Evolutionary conservation across 345 rosid species (phyloP), one percentile per base, ranked within the genome.

Genomic region (Salix viminalis): DNA sequence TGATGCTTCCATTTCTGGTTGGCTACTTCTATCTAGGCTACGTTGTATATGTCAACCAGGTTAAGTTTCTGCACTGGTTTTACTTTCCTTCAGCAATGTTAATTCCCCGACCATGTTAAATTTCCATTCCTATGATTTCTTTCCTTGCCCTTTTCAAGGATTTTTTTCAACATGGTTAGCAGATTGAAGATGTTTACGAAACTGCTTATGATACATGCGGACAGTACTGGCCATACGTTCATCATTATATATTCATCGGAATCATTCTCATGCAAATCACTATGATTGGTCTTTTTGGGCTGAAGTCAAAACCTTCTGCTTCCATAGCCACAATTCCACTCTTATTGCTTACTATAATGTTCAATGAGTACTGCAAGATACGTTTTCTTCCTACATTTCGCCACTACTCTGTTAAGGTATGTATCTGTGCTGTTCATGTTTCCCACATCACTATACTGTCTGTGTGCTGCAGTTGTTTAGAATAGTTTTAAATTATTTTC

Each of bases 201-300:
- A 88, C 87, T 48, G 80, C 71, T 39, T 93, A 91, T 67, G 97
- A 95, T 77, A 93, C 98, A 0, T 90, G 90, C 54, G 97, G 99
- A 72, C 66, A 79, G 52, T 90, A 85, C 75, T 95, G 97, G 96
- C 97, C 97, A 54, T 83, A 79, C 79, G 84, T 93, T 79, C 97
- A 91, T 85, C 99, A 91, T 64, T 91, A 87, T 58, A 87, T 91
- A 37, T 73, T 85, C 52, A 85, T 87, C 14, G 88, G 91, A n/a
- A 86, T 93, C 4, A 83, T 90, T 83, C 92, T 95, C 50, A 95
- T 93, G 99, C 98, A 95, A 88, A 72, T 93, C 75, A 93, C 92
- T 0, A 93, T 91, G 97, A 90, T 95, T 52, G 97, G 99, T 54
- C 90, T 91, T 71, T 95, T 95, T 36, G 92, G 97, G 18, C 88